Evolutionary conservation across 306 rosid genomes (phyloP), one percentile per base, ranked within the genome.

Genomic region (Quercus engelmannii): DNA sequence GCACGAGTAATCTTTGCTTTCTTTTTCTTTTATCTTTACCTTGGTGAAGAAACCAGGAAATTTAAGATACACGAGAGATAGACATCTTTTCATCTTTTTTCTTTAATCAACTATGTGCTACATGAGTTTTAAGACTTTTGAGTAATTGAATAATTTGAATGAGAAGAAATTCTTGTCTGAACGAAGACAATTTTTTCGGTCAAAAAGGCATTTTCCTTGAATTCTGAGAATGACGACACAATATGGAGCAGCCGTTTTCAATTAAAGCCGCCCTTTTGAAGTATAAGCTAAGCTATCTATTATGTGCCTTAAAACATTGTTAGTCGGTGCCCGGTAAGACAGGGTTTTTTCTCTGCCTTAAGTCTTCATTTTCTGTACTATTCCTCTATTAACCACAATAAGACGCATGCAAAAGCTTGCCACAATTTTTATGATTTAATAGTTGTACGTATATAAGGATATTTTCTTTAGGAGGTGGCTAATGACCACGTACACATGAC

Each of bases 131-230:
- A 41, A 41, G 46, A 41, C 46, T 41, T 41, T 41, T 41, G 46
- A 41, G 46, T 8, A 41, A 41, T 8, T 0, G 46, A 41, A 41
- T 41, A 41, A 41, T 41, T 41, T 41, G 46, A 41, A 41, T 41
- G 8, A 41, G 46, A 41, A 8, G 46, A 41, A 8, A 31, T 55
- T 30, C 71, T 55, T 17, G 35, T 30, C 65, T 67, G 77, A 82
- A 75, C 19, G 38, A 21, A 73, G 82, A 46, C 61, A 35, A 6
- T 38, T 82, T 55, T 4, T 15, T 19, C 14, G 76, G 85, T 86
- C 87, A 83, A 86, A 63, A 80, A 49, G 76, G 57, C 52, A 56
- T 23, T 78, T 78, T 83, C 55, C 79, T 75, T 71, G 77, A 65
- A 63, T 55, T 38, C n/a, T 28, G 63, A 70, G 68, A 25, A 46